Conservation (phyloP, 2,329 filamentous ascomycete species). For the Blastomyces gilchristii region DNA sequence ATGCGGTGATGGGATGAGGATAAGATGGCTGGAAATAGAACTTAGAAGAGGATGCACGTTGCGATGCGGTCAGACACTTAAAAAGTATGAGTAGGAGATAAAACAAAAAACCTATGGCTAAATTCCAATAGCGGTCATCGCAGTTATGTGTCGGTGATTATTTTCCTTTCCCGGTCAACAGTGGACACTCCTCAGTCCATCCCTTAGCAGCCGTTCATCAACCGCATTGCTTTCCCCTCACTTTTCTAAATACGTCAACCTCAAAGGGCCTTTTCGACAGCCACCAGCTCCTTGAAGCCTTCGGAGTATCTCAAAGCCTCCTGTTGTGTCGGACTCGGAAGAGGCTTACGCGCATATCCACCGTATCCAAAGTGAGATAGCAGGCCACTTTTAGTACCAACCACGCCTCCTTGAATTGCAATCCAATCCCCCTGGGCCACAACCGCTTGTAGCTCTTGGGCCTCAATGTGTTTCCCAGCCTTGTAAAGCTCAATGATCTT, state of each 20-base stretch:
- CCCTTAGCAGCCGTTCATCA: neutral
- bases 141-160: neutral
- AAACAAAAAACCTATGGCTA: neutral
- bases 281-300: constrained; percentile 57
- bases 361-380: constrained; percentile 56
- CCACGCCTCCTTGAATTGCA: constrained; percentile 57
- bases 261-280: constrained; percentile 13
- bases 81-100: neutral
- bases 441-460: constrained; percentile 53
- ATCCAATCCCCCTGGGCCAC: constrained; percentile 60
- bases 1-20: neutral
- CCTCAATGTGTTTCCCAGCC: constrained; percentile 50
- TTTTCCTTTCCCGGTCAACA: too few species aligned
- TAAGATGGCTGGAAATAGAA: neutral
- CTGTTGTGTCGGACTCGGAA: constrained; percentile 48
- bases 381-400: constrained; percentile 58
- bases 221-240: neutral
- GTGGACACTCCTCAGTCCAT: neutral
- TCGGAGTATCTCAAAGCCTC: constrained; percentile 96
- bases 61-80: neutral
- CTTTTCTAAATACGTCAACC: neutral
- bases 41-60: neutral
- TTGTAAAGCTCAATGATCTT: constrained; percentile 51
- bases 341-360: constrained; percentile 48
- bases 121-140: neutral